These are phyloP conservation scores for Tylopilus sp. DNA, from an alignment of 1,284 basidiomycete species.

Conservation along the genomic window DNA sequence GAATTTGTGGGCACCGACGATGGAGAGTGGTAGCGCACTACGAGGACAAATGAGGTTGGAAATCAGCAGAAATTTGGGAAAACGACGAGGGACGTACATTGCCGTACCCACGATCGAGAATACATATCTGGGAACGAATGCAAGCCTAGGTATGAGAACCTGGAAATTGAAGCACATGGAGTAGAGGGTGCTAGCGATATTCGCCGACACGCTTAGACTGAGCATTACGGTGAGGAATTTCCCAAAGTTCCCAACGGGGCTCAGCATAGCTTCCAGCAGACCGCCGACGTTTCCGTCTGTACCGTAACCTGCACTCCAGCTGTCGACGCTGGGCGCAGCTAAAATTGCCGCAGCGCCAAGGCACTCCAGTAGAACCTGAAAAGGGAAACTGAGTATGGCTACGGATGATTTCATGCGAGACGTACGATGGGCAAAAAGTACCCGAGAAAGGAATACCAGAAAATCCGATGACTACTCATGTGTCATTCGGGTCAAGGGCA, in stretches of 20 bases:
- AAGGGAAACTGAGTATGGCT: background rate
- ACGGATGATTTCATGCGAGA: slow-evolving; percentile 1
- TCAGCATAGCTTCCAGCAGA: slow-evolving; percentile 70
- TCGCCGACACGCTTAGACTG: slow-evolving; percentile 75
- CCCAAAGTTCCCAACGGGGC: slow-evolving; percentile 68
- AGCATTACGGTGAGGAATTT: slow-evolving; percentile 84
- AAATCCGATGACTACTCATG: slow-evolving; percentile 56
- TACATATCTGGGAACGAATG: slow-evolving; percentile 75
- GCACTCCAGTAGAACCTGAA: slow-evolving; percentile 57
- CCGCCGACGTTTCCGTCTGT: slow-evolving; percentile 62
- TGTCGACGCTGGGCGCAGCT: slow-evolving; percentile 55
- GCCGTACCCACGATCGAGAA: slow-evolving; percentile 80
- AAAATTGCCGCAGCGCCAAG: slow-evolving; percentile 69
- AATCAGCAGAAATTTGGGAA: slow-evolving; percentile 11
- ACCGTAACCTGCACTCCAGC: slow-evolving; percentile 63
- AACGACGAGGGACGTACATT: slow-evolving; percentile 48
- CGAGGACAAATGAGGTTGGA: background rate
- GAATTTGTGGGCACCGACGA: slow-evolving; percentile 64
- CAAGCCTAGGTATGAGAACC: slow-evolving; percentile 65
- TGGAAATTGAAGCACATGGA: slow-evolving; percentile 81
- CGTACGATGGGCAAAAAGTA: slow-evolving; percentile 65
- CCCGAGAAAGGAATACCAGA: slow-evolving; percentile 70
- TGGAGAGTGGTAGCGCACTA: slow-evolving; percentile 52
- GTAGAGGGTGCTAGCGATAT: slow-evolving; percentile 83
- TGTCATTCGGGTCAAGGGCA: slow-evolving; percentile 2